Conservation (phyloP, 768 basidiomycete genomes). For the Heimioporus sp. region DNA sequence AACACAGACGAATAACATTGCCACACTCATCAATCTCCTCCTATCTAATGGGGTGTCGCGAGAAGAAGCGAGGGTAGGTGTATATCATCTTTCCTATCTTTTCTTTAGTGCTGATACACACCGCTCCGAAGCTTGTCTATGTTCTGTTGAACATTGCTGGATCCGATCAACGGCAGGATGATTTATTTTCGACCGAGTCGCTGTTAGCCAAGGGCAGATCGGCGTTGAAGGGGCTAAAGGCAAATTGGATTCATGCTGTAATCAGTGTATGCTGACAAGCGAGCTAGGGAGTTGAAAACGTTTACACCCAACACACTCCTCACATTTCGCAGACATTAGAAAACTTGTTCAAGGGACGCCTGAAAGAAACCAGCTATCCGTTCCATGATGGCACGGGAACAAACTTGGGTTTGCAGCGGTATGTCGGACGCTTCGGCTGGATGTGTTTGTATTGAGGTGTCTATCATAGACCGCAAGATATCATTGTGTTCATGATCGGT, state of each 20-base stretch:
- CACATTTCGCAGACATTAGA: slow-evolving; percentile 93
- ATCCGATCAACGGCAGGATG: slow-evolving; percentile 94
- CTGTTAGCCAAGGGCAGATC: slow-evolving; percentile 92
- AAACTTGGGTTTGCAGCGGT: slow-evolving; percentile 74
- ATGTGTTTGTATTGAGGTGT: slow-evolving; percentile 2
- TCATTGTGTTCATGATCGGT: slow-evolving; percentile 96
- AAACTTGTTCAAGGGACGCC: slow-evolving; percentile 77
- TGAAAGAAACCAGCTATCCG: slow-evolving; percentile 88
- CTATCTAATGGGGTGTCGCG: slow-evolving; percentile 71
- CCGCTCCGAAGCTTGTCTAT: slow-evolving; percentile 73
- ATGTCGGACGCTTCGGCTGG: slow-evolving; percentile 4
- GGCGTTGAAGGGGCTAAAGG: slow-evolving; percentile 94
- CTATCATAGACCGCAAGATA: slow-evolving; percentile 77
- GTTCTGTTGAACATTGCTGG: slow-evolving; percentile 91
- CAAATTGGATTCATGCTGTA: slow-evolving; percentile 27
- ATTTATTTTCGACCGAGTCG: slow-evolving; percentile 94
- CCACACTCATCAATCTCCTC: slow-evolving; percentile 70
- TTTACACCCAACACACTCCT: slow-evolving; percentile 96
- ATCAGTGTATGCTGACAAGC: slow-evolving; percentile 5
- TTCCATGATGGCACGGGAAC: slow-evolving; percentile 74
- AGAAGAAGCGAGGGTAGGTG: slow-evolving; percentile 68
- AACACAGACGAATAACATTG: slow-evolving; percentile 76
- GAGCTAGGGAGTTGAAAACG: slow-evolving; percentile 91
- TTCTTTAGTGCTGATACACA: slow-evolving; percentile 7
- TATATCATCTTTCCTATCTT: slow-evolving; percentile 2